Evolutionary conservation across 2,329 filamentous ascomycete genomes (phyloP).

Genomic region (Pseudopyricularia javanii): DNA sequence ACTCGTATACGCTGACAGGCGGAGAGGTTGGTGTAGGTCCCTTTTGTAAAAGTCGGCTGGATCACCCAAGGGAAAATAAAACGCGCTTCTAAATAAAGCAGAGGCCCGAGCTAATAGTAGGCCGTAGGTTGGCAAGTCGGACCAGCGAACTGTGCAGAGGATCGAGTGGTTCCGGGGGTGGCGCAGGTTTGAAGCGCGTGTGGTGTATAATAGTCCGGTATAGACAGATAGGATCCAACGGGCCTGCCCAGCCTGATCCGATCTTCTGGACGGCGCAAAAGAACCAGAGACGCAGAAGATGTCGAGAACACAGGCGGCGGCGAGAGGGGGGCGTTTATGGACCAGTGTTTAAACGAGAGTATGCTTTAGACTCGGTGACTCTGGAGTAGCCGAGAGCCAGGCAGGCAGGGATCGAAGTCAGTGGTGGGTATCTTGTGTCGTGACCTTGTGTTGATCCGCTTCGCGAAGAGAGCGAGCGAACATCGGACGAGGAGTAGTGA

Average conservation of each 20-base stretch:
- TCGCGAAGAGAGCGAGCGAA: neutral
- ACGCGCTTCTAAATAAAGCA: neutral
- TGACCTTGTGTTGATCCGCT: neutral
- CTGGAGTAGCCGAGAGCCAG: conserved; percentile 3
- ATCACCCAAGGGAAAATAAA: neutral
- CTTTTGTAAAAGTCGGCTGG: neutral
- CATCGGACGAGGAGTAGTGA: neutral
- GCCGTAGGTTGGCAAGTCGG: neutral
- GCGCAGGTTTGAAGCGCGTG: neutral
- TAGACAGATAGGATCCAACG: neutral
- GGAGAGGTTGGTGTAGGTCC: too few species aligned
- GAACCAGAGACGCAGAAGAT: neutral
- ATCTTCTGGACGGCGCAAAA: neutral
- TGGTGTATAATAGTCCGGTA: neutral
- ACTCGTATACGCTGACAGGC: too few species aligned
- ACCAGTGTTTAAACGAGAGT: neutral
- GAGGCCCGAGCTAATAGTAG: neutral
- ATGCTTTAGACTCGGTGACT: neutral
- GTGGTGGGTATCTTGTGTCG: neutral
- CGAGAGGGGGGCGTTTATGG: neutral
- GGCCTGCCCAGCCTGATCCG: neutral
- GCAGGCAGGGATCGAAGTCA: conserved; percentile 1
- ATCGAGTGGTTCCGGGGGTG: neutral
- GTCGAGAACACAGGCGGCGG: neutral
- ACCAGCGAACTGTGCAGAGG: neutral